Evolutionary conservation across 495 filamentous ascomycete species (phyloP).

Genomic region (Penicillium coprophilum): DNA sequence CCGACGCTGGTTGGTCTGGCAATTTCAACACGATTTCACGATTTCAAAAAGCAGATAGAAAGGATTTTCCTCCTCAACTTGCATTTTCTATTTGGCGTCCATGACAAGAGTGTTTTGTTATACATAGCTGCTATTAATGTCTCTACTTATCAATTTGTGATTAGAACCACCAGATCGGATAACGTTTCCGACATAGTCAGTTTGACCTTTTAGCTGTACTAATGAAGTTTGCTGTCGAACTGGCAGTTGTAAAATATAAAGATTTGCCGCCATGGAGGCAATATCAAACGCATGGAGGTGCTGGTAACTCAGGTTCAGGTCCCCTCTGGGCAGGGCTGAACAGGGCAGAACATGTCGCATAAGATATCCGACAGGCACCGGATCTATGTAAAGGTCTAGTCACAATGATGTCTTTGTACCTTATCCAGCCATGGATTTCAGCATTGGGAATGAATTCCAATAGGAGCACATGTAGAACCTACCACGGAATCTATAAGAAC

Average conservation of each 20-base stretch:
- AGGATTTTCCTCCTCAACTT: not conserved
- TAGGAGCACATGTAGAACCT: constrained; percentile 11
- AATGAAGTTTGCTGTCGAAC: not conserved
- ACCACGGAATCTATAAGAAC: constrained; percentile 15
- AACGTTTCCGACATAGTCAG: not conserved
- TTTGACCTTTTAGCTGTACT: not conserved
- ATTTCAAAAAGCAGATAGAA: constrained; percentile 13
- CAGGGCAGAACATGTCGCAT: constrained; percentile 16
- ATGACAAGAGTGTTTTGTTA: not conserved
- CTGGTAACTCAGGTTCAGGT: not conserved
- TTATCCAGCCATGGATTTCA: constrained; percentile 7
- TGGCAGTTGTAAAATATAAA: not conserved
- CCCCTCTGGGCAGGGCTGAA: not conserved
- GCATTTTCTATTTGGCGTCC: not conserved
- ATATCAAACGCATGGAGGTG: not conserved
- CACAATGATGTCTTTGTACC: constrained; percentile 22
- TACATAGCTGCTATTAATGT: constrained; percentile 13
- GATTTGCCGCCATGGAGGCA: not conserved
- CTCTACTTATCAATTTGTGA: not conserved
- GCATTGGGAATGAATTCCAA: constrained; percentile 22
- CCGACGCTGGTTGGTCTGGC: not conserved
- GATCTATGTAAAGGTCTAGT: constrained; percentile 22
- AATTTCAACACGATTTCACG: constrained; percentile 17
- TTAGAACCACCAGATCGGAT: not conserved
- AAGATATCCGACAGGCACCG: constrained; percentile 19